phyloP scores from a whole-genome alignment of 192 early-diverging fungal genomes.

The Rhizoclosmatium globosum region DNA sequence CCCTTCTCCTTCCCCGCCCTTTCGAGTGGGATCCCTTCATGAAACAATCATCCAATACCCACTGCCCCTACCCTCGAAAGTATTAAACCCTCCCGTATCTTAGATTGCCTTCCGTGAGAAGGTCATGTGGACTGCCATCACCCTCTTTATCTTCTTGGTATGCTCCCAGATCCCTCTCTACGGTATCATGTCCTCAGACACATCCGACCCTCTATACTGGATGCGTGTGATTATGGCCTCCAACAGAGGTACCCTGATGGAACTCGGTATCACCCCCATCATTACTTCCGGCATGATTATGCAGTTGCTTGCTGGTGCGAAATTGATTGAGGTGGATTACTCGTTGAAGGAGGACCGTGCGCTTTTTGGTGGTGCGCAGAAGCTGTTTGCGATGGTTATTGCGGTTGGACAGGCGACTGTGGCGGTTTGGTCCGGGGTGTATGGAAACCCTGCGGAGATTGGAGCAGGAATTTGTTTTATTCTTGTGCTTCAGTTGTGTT shows the following conservation, averaged over 20 bases:
- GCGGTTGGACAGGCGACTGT: constrained; percentile 98
- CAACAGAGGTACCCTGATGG: constrained; percentile 99
- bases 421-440: constrained; percentile 97
- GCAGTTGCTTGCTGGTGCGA: constrained; percentile 98
- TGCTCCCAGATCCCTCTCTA: constrained; percentile 99
- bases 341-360: constrained; percentile 98
- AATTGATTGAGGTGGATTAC: constrained; percentile 99
- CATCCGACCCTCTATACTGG: constrained; percentile 99
- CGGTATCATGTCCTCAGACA: constrained; percentile 99
- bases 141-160: constrained; percentile 98
- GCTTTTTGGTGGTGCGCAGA: constrained; percentile 99
- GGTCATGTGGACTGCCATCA: constrained; percentile 99
- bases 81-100: background rate
- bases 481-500: constrained; percentile 95
- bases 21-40: too few species aligned
- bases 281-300: constrained; percentile 99
- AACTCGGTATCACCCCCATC: constrained; percentile 99
- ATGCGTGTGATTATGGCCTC: constrained; percentile 99
- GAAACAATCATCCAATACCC: too few species aligned
- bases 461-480: constrained; percentile 96
- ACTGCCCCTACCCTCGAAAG: too few species aligned
- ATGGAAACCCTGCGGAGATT: constrained; percentile 95
- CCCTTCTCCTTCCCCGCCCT: too few species aligned
- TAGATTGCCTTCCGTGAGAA: constrained; percentile 98
- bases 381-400: constrained; percentile 98